Base-by-base conservation (phyloP, 2,329 filamentous ascomycete species). In the Aspergillus udagawae region DNA sequence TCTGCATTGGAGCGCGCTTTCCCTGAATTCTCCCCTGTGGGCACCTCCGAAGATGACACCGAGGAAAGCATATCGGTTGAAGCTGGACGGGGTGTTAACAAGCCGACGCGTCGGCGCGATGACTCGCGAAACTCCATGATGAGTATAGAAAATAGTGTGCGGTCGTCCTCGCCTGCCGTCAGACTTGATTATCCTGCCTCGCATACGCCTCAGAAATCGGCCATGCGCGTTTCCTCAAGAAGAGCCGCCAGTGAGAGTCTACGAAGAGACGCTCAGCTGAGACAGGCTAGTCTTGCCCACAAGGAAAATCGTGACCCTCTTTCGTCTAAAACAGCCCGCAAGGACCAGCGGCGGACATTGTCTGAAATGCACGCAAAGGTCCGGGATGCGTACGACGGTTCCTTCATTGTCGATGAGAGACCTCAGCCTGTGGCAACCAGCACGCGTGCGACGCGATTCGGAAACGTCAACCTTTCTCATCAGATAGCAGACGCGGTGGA, bases 301-400 rank as follows among this genome's bases (percentile, higher is more conserved):
- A 77, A 76, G 53, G 74, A 77, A 53, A 77, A 75, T 42, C 67
- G 71, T 35, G 71, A 66, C 61, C 73, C 62, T 60, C 75, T 71
- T 63, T 67, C 67, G 62, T 70, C 67, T 56, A 79, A 69, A 52
- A 62, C 59, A 49, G 74, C 65, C 52, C 68, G 71, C 53, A 67
- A 60, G 28, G 69, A 75, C 21, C 70, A 73, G 58, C 79, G 78
- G 32, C 79, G 79, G 21, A 78, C 80, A 2, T 73, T 85, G 10
- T 80, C 81, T n/a, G 80, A 85, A 51, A 77, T 82, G 63, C 81
- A 86, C 59, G 79, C 81, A 1, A 81, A 78, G 64, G 75, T 82
- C 2, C 77, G 78, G 4, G 75, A 78, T 27, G 80, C 80, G 49
- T 81, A 84, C 48, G 79, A 82, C 48, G 79, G 78, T 21, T 82